Percentiles rank a stretch among this genome's conserved stretches.
phyloP scores from a whole-genome alignment of 805 yeast genomes.

The Metschnikowia proteae region DNA sequence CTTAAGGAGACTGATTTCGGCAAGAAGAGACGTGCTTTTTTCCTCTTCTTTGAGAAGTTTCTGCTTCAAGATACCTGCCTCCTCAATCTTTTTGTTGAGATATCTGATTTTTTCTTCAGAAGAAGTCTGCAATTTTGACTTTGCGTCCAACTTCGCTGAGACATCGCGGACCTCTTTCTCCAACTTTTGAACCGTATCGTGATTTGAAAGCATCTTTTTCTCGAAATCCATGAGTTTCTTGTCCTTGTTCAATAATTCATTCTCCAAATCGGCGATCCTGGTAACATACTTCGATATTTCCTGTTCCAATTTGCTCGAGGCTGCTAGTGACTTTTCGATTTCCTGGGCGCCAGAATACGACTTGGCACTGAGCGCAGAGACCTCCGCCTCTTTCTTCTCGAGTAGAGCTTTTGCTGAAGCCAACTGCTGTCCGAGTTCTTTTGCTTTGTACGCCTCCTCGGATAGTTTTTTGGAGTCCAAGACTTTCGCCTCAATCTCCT shows the following conservation, averaged over 20 bases:
- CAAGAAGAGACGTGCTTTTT: not conserved
- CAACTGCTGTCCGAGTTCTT: not conserved
- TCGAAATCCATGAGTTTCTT: not conserved
- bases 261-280: not conserved
- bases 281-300: not conserved
- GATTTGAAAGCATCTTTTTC: not conserved
- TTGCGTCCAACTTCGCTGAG: not conserved
- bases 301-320: not conserved
- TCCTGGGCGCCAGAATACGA: not conserved
- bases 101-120: slow-evolving; percentile 2
- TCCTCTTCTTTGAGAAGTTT: slow-evolving; percentile 5
- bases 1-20: slow-evolving; percentile 2
- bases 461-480: slow-evolving; percentile 17
- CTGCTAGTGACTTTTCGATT: not conserved
- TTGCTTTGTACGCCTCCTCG: not conserved
- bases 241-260: not conserved
- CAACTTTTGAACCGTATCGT: not conserved
- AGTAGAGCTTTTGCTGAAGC: not conserved
- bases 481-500: slow-evolving; percentile 16
- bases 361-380: not conserved
- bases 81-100: not conserved
- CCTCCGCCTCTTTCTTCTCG: not conserved
- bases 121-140: not conserved
- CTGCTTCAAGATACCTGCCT: not conserved
- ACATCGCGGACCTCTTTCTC: not conserved